phyloP scores from a whole-genome alignment of 495 filamentous ascomycete species.

The Echria macrotheca region DNA sequence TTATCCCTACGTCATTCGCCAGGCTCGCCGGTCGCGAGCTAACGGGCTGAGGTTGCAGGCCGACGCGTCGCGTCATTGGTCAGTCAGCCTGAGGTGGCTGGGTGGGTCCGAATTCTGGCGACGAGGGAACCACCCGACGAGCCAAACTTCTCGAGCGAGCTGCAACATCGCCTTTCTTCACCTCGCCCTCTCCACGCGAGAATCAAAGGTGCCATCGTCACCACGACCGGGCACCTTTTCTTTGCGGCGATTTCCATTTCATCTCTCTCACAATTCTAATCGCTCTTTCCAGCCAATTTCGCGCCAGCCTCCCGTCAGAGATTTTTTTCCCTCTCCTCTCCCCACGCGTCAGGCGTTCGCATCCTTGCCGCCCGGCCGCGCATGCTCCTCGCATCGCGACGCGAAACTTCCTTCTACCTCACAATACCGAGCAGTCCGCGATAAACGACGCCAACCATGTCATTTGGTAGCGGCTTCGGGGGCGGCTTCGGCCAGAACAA shows the following conservation, averaged over 20 bases:
- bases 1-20: no score
- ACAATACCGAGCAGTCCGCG: no score
- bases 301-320: neutral
- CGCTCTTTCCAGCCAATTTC: slow-evolving; percentile 5
- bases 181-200: slow-evolving; percentile 10
- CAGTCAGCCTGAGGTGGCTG: no score
- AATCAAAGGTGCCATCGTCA: slow-evolving; percentile 9
- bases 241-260: neutral
- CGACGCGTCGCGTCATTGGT: no score
- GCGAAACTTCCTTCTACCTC: no score
- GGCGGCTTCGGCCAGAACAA: slow-evolving; percentile 56
- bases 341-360: slow-evolving; percentile 1
- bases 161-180: slow-evolving; percentile 10
- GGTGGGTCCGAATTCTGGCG: no score
- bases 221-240: slow-evolving; percentile 7
- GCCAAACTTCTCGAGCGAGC: no score
- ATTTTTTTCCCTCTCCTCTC: slow-evolving; percentile 5
- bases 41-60: no score
- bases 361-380: no score
- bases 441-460: slow-evolving; percentile 33
- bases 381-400: no score
- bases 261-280: slow-evolving; percentile 1
- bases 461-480: slow-evolving; percentile 42
- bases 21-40: no score
- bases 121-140: no score